These are phyloP conservation scores for Aspergillus pseudoterreus DNA, from an alignment of 2,329 filamentous ascomycete genomes.

Conservation along the genomic window DNA sequence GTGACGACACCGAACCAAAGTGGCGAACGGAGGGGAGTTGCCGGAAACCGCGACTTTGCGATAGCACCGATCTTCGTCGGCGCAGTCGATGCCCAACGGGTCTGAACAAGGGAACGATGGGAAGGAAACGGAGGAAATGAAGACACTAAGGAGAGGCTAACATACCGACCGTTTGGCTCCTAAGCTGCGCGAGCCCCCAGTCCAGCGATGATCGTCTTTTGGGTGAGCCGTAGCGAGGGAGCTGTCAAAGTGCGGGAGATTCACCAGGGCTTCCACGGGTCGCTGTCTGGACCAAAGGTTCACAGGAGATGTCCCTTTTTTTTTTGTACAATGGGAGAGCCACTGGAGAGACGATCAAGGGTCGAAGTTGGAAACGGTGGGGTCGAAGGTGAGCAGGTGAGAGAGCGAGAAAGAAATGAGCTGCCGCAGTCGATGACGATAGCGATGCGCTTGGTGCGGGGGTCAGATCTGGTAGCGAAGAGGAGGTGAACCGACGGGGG, in stretches of 20 bases:
- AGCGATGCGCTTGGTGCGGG: not conserved
- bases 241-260: constrained; percentile 35
- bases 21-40: not conserved
- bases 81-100: not conserved
- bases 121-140: not conserved
- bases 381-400: not conserved
- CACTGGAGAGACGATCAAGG: not conserved
- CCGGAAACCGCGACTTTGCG: not conserved
- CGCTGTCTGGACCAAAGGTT: constrained; percentile 19
- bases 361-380: not conserved
- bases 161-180: constrained; percentile 3
- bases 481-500: not conserved
- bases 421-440: not conserved
- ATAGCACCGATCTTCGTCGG: not conserved
- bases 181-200: constrained; percentile 2
- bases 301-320: constrained; percentile 11
- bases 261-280: constrained; percentile 30
- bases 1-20: not conserved
- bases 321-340: not conserved
- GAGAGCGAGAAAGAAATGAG: not conserved
- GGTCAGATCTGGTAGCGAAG: not conserved
- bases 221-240: constrained; percentile 25
- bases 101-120: not conserved
- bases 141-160: not conserved
- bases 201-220: constrained; percentile 12